These are phyloP conservation scores for Hura crepitans DNA, from an alignment of 441 rosid genomes.

Conservation along the genomic window DNA sequence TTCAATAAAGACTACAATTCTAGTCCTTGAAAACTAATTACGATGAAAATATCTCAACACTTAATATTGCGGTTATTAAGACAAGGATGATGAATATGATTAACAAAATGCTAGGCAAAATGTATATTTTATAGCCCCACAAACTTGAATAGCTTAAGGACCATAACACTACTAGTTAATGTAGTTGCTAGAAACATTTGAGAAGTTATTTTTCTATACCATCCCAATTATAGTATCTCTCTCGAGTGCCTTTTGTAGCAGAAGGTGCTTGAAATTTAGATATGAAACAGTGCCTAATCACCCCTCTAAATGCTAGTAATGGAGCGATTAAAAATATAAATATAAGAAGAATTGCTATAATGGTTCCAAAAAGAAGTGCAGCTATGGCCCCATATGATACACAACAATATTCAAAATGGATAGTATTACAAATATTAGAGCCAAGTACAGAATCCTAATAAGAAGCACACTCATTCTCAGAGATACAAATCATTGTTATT, in stretches of 20 bases:
- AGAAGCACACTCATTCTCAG: conserved; percentile 68
- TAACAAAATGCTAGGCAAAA: conserved; percentile 55
- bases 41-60: too few species aligned
- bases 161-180: conserved; percentile 60
- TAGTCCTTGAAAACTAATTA: too few species aligned
- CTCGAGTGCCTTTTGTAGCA: conserved; percentile 48
- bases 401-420: conserved; percentile 56
- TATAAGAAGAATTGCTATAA: conserved; percentile 51
- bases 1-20: too few species aligned
- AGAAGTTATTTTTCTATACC: conserved; percentile 60
- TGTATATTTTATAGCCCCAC: conserved; percentile 76
- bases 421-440: conserved; percentile 46
- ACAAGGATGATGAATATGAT: conserved; percentile 50
- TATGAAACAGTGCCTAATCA: conserved; percentile 51
- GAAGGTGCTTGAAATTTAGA: conserved; percentile 62
- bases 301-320: conserved; percentile 67
- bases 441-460: conserved; percentile 52
- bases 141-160: conserved; percentile 60
- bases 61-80: conserved; percentile 52
- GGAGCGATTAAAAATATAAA: conserved; percentile 47
- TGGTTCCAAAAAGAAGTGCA: conserved; percentile 78
- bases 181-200: conserved; percentile 72
- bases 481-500: conserved; percentile 13
- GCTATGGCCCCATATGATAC: conserved; percentile 64
- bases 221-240: conserved; percentile 51